These are phyloP conservation scores for Phanerochaete carnosa DNA, from an alignment of 768 basidiomycete species.

Conservation along the genomic window DNA sequence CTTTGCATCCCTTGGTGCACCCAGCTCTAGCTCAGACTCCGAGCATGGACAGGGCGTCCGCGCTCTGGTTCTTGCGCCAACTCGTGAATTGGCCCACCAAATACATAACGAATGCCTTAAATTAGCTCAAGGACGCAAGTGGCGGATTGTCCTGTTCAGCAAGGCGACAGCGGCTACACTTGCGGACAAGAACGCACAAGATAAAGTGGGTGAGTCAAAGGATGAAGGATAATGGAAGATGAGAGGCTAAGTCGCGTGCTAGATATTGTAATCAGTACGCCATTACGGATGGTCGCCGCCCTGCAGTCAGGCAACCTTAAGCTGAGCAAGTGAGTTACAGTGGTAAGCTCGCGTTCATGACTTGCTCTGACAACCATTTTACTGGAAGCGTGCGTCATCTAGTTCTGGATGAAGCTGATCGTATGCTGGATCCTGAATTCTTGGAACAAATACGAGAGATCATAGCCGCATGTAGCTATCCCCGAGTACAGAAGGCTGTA, in stretches of 20 bases:
- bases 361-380: constrained; percentile 9
- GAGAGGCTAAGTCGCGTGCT: neutral
- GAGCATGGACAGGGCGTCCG: constrained; percentile 58
- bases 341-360: neutral
- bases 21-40: constrained; percentile 44
- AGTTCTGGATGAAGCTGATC: constrained; percentile 88
- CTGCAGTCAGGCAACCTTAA: constrained; percentile 65
- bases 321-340: constrained; percentile 61
- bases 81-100: constrained; percentile 93
- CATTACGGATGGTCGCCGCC: constrained; percentile 81
- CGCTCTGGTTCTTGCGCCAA: constrained; percentile 85
- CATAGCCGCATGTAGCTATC: constrained; percentile 68
- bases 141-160: constrained; percentile 79
- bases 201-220: constrained; percentile 66
- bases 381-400: constrained; percentile 73
- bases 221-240: neutral
- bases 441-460: constrained; percentile 87
- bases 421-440: constrained; percentile 88
- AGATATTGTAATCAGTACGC: constrained; percentile 94
- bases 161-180: constrained; percentile 88
- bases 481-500: constrained; percentile 76
- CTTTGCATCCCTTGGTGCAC: constrained; percentile 55
- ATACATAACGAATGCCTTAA: constrained; percentile 90
- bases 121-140: constrained; percentile 75
- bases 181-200: constrained; percentile 63